These are phyloP conservation scores for Santalum album DNA, from an alignment of 164 flowering plant genomes.

Conservation along the genomic window DNA sequence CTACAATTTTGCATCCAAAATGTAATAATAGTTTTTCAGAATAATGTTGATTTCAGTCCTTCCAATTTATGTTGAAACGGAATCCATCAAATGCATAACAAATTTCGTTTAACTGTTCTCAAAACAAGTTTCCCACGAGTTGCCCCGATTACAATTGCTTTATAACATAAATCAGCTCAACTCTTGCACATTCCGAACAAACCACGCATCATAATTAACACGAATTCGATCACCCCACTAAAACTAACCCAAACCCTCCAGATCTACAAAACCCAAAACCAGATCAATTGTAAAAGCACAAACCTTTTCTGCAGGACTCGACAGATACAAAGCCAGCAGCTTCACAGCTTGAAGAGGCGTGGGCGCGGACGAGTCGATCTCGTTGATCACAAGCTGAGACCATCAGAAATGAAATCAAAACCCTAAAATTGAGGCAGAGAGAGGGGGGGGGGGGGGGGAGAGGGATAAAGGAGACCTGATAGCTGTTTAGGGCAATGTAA, in stretches of 20 bases:
- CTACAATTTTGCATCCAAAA: too few relatives aligned
- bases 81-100: too few relatives aligned
- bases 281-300: not conserved
- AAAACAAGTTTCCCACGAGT: too few relatives aligned
- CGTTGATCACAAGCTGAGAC: slow-evolving; percentile 65
- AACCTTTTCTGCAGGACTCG: slow-evolving; percentile 70
- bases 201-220: not conserved
- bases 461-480: slow-evolving; percentile 31
- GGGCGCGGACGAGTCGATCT: slow-evolving; percentile 74
- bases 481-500: slow-evolving; percentile 86
- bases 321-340: slow-evolving; percentile 76
- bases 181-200: not conserved
- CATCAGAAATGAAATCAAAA: not conserved
- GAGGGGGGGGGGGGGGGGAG: not conserved
- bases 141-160: too few relatives aligned
- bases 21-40: too few relatives aligned
- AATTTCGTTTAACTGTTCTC: too few relatives aligned
- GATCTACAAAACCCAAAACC: not conserved
- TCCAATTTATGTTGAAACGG: too few relatives aligned
- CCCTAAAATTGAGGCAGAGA: not conserved
- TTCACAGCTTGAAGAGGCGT: slow-evolving; percentile 95
- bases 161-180: not conserved
- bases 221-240: not conserved
- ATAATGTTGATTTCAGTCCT: too few relatives aligned
- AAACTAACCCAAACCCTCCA: not conserved